phyloP scores from a whole-genome alignment of 1,284 basidiomycete species.

The Meripilus lineatus region DNA sequence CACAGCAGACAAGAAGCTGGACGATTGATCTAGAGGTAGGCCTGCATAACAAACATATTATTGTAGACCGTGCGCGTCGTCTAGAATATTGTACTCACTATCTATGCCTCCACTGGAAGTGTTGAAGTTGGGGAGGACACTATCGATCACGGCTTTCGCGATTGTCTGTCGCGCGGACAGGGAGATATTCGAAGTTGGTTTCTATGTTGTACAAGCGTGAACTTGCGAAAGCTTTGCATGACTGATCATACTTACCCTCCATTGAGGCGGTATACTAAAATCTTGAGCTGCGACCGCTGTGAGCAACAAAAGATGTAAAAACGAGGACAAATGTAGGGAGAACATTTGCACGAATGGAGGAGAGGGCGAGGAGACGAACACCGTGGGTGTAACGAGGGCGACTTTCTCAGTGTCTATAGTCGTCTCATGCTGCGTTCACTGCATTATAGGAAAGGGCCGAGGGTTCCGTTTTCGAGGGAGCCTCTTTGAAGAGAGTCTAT shows the following conservation, averaged over 20 bases:
- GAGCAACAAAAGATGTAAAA: too few relatives aligned
- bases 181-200: conserved; percentile 6
- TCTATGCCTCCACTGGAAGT: conserved; percentile 3
- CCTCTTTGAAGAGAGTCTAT: too few relatives aligned
- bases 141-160: conserved; percentile 1
- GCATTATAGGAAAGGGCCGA: too few relatives aligned
- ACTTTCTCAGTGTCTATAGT: too few relatives aligned
- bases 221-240: too few relatives aligned
- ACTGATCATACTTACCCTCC: background rate
- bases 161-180: background rate
- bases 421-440: too few relatives aligned
- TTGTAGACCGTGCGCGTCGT: background rate
- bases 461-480: too few relatives aligned
- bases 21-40: background rate
- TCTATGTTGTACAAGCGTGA: background rate
- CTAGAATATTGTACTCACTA: background rate
- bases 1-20: conserved; percentile 5
- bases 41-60: background rate
- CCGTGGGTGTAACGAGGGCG: too few relatives aligned
- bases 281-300: too few relatives aligned
- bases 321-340: too few relatives aligned
- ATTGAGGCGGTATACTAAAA: background rate
- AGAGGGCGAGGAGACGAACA: too few relatives aligned
- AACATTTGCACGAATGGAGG: too few relatives aligned
- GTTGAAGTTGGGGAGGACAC: conserved; percentile 2